Conservation (phyloP, 345 rosid species). For the sweet orange (Citrus sinensis) region DVS_A1.0 CM039163.1:45661501-45662000, state of each 20-base stretch:
- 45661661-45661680: background rate
- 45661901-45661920: background rate
- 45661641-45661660: slow-evolving; percentile 24
- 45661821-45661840: slow-evolving; percentile 40
- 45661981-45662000: background rate
- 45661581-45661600: slow-evolving; percentile 35
- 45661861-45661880: slow-evolving; percentile 5
- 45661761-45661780: slow-evolving; percentile 37
- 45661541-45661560: slow-evolving; percentile 64
- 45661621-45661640: slow-evolving; percentile 36
- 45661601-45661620: slow-evolving; percentile 58
- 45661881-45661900: background rate
- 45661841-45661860: background rate
- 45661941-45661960: background rate
- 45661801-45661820: slow-evolving; percentile 38
- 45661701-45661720: background rate
- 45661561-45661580: slow-evolving; percentile 61
- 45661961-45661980: background rate
- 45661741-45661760: slow-evolving; percentile 24
- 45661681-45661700: background rate
- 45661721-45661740: background rate
- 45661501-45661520: slow-evolving; percentile 64
- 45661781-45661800: slow-evolving; percentile 40
- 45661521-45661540: slow-evolving; percentile 49
- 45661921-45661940: background rate